Evolutionary conservation across 257 asterid genomes (phyloP).

Genomic region (Capsicum pubescens): DNA sequence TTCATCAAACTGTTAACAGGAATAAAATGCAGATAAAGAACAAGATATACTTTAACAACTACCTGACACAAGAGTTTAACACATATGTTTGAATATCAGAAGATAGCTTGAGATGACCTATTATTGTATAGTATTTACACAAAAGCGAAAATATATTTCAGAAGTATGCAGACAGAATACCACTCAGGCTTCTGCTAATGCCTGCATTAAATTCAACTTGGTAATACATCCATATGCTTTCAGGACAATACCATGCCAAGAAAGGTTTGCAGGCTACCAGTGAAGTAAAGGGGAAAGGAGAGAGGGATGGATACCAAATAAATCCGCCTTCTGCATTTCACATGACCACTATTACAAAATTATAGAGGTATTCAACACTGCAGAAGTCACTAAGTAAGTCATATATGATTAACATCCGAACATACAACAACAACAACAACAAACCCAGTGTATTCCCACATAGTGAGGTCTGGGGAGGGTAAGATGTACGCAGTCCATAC

Average conservation of each 20-base stretch:
- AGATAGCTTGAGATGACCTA: not conserved
- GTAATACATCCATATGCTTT: not conserved
- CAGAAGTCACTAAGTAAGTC: not conserved
- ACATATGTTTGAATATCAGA: not conserved
- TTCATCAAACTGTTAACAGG: not conserved
- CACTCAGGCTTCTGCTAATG: constrained; percentile 1
- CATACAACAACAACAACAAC: no score
- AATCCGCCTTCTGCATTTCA: not conserved
- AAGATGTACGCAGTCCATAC: no score
- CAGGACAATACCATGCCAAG: not conserved
- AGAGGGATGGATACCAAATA: not conserved
- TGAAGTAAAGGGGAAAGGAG: not conserved
- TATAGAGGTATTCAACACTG: not conserved
- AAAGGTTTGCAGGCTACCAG: not conserved
- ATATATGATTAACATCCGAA: not conserved
- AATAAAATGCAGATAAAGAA: not conserved
- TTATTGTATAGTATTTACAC: not conserved
- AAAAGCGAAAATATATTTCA: not conserved
- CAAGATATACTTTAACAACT: not conserved
- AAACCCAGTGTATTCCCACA: no score
- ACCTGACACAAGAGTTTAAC: not conserved
- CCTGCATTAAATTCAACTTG: not conserved
- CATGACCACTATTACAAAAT: not conserved
- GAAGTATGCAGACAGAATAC: not conserved
- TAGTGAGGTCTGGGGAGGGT: no score